Conservation (phyloP, 73 alveolate genomes). For the Symbiodinium natans region DNA sequence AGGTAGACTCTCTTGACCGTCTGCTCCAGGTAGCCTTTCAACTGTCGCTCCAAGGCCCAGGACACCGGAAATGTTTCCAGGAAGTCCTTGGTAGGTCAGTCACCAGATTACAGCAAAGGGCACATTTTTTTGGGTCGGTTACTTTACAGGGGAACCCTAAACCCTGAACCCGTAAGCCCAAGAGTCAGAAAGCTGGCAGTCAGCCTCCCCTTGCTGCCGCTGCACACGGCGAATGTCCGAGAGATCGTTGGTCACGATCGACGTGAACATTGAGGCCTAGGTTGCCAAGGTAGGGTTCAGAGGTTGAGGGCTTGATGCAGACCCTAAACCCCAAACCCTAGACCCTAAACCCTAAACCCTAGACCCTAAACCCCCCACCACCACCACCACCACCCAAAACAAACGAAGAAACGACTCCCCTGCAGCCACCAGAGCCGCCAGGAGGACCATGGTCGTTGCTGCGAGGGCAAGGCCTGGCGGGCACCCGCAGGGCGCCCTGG, state of each 20-base stretch:
- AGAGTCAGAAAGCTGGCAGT: background rate
- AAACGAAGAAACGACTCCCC: too few relatives aligned
- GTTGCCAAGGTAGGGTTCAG: too few relatives aligned
- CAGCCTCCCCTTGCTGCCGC: background rate
- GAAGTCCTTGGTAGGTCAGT: too few relatives aligned
- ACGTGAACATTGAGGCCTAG: background rate
- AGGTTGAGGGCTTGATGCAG: background rate
- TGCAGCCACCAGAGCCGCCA: background rate
- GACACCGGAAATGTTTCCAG: background rate
- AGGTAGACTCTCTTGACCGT: background rate
- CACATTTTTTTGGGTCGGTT: too few relatives aligned
- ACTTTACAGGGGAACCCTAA: too few relatives aligned
- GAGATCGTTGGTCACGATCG: background rate
- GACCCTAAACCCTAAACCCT: too few relatives aligned
- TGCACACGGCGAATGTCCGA: background rate
- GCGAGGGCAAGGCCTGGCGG: background rate
- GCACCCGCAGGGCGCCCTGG: too few relatives aligned
- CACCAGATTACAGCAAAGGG: too few relatives aligned
- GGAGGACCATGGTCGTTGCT: background rate
- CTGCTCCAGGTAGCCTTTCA: background rate
- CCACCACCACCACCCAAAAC: background rate
- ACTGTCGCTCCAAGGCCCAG: background rate
- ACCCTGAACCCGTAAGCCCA: too few relatives aligned
- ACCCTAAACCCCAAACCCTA: too few relatives aligned
- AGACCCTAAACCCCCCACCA: background rate